These are phyloP conservation scores for Raphanus sativus DNA, from an alignment of 345 rosid genomes.

Conservation along the genomic window DNA sequence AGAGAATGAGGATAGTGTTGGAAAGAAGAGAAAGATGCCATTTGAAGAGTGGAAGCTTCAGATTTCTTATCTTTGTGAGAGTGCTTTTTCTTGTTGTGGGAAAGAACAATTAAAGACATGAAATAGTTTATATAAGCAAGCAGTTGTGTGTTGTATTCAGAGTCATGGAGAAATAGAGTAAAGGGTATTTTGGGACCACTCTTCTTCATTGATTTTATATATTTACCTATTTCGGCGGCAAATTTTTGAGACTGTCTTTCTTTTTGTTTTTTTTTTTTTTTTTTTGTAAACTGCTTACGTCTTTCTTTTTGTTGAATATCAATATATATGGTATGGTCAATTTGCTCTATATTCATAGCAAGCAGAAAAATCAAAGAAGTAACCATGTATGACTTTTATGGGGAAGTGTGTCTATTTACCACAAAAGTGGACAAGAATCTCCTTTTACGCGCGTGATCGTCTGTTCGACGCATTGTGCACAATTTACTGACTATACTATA, in stretches of 20 bases:
- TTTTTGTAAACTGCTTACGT: too few species aligned
- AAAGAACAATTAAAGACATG: constrained; percentile 14
- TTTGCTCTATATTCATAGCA: too few species aligned
- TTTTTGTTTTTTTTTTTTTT: too few species aligned
- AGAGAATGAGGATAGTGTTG: constrained; percentile 48
- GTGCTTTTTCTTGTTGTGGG: constrained; percentile 7
- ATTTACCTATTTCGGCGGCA: constrained; percentile 1
- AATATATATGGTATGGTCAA: too few species aligned
- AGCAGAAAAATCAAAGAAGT: too few species aligned
- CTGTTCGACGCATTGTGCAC: too few species aligned
- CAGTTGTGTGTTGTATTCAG: constrained; percentile 16
- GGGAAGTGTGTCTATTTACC: too few species aligned
- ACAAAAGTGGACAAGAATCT: too few species aligned
- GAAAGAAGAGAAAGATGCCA: constrained; percentile 60
- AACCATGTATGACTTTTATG: too few species aligned
- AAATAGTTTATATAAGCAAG: constrained; percentile 28
- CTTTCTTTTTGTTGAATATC: neutral
- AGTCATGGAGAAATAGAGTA: constrained; percentile 5
- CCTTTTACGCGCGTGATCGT: too few species aligned
- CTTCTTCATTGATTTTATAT: neutral
- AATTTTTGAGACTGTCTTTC: neutral
- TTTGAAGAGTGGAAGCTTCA: constrained; percentile 31
- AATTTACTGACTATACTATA: too few species aligned
- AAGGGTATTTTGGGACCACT: constrained; percentile 26
- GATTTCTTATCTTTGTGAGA: constrained; percentile 6